Evolutionary conservation across 2,329 filamentous ascomycete genomes (phyloP).

Genomic region (Leptographium radiaticola): DNA sequence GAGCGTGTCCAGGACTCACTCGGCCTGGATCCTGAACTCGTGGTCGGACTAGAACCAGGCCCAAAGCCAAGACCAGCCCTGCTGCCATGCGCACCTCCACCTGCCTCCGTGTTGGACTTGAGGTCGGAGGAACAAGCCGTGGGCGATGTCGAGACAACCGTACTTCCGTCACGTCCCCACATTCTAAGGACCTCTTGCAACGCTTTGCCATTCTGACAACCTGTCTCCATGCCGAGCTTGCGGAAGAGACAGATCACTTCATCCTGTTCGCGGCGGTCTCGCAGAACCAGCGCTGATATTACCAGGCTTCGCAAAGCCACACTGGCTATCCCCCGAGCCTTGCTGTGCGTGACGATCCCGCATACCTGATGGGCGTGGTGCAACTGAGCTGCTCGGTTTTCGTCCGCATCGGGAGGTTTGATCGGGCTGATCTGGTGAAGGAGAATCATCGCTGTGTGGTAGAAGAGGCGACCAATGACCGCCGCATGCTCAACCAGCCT

Average conservation of each 20-base stretch:
- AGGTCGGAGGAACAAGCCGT: neutral
- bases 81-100: neutral
- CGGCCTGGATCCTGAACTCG: neutral
- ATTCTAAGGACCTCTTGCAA: conserved; percentile 57
- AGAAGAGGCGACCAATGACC: conserved; percentile 73
- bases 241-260: conserved; percentile 70
- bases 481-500: conserved; percentile 75
- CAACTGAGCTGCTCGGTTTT: conserved; percentile 57
- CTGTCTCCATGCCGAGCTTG: conserved; percentile 60
- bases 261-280: conserved; percentile 57
- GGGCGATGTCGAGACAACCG: neutral
- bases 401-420: conserved; percentile 42
- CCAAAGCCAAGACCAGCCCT: neutral
- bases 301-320: conserved; percentile 69
- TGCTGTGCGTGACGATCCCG: conserved; percentile 75
- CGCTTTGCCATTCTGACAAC: conserved; percentile 65
- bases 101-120: neutral
- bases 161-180: conserved; percentile 58
- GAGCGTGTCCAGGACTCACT: neutral
- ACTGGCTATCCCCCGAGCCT: conserved; percentile 65
- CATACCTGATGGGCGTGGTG: conserved; percentile 76
- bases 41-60: neutral
- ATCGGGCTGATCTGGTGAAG: conserved; percentile 69
- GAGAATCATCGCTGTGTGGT: conserved; percentile 74
- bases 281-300: conserved; percentile 63